These are phyloP conservation scores for Chlamydomonas eustigma DNA, from an alignment of 139 green algal species.

Conservation along the genomic window DNA sequence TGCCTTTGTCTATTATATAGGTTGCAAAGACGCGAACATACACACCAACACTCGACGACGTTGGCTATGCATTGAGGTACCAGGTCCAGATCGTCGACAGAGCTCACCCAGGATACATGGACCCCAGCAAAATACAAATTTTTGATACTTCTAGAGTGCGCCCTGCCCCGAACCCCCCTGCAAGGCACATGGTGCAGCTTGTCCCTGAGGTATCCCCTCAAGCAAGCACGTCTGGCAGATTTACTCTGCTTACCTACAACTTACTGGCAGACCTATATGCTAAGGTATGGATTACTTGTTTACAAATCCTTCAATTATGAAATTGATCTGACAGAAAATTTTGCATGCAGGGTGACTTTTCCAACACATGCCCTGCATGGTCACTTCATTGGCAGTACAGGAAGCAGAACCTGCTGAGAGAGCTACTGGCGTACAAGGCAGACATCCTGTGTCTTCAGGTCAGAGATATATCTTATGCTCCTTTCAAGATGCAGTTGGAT, in stretches of 20 bases:
- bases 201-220: constrained; percentile 20
- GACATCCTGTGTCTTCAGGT: constrained; percentile 95
- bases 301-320: not conserved
- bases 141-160: constrained; percentile 75
- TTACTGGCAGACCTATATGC: constrained; percentile 96
- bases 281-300: constrained; percentile 59
- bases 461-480: not conserved
- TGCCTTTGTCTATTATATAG: constrained; percentile 48
- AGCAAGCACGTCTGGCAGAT: constrained; percentile 43
- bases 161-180: constrained; percentile 65
- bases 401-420: constrained; percentile 86
- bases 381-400: constrained; percentile 91
- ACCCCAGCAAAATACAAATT: constrained; percentile 25
- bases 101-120: constrained; percentile 28
- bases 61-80: constrained; percentile 85
- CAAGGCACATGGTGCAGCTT: constrained; percentile 69
- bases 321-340: too few species aligned
- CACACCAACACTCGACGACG: constrained; percentile 78
- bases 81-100: constrained; percentile 59
- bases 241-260: constrained; percentile 96
- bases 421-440: constrained; percentile 83
- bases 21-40: constrained; percentile 66
- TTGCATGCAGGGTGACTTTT: constrained; percentile 72
- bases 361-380: constrained; percentile 82
- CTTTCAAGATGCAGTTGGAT: not conserved